Evolutionary conservation across 2,329 filamentous ascomycete species (phyloP).

Genomic region (Trichophyton benhamiae): DNA sequence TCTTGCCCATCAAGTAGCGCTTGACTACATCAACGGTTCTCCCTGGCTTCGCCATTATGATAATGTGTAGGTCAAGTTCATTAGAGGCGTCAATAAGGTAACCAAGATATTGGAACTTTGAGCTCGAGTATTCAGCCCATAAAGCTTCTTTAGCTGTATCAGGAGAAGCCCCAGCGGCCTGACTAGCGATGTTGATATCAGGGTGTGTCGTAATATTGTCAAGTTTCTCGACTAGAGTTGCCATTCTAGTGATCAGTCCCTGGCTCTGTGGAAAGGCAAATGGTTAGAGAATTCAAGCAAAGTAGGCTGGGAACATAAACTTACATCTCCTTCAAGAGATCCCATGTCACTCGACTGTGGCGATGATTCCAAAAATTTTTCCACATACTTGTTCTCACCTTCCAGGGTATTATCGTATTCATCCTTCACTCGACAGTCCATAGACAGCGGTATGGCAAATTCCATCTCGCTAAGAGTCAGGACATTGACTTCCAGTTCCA

Average conservation of each 20-base stretch:
- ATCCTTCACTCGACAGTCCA: constrained; percentile 34
- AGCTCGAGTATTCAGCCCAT: constrained; percentile 37
- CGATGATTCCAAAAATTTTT: constrained; percentile 18
- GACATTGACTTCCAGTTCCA: constrained; percentile 18
- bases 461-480: constrained; percentile 29
- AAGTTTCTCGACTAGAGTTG: constrained; percentile 25
- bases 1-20: constrained; percentile 32
- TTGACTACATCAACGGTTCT: constrained; percentile 29
- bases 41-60: constrained; percentile 28
- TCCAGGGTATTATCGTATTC: constrained; percentile 28
- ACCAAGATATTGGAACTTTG: constrained; percentile 36
- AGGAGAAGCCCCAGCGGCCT: constrained; percentile 24
- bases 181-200: constrained; percentile 32
- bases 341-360: neutral
- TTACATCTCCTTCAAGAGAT: constrained; percentile 19
- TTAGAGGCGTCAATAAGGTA: constrained; percentile 29
- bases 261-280: constrained; percentile 12
- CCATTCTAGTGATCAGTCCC: constrained; percentile 22
- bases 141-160: constrained; percentile 29
- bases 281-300: neutral
- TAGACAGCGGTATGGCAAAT: constrained; percentile 31
- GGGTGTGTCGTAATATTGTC: constrained; percentile 35
- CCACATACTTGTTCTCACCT: constrained; percentile 21
- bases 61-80: constrained; percentile 26
- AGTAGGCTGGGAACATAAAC: neutral